phyloP scores from a whole-genome alignment of 1,284 basidiomycete species.

The Irpex sp. region DNA sequence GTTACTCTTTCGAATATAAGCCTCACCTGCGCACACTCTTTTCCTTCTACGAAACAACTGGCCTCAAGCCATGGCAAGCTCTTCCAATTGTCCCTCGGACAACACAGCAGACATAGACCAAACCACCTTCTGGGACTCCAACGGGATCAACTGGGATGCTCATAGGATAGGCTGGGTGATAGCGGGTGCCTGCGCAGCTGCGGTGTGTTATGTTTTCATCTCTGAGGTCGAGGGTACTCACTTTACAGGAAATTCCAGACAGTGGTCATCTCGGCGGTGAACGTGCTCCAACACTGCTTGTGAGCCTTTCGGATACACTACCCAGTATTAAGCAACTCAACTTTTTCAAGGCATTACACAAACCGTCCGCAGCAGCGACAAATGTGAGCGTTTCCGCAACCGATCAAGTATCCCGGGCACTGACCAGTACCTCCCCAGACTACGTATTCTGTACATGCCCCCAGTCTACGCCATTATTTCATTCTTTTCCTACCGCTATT shows the following conservation, averaged over 20 bases:
- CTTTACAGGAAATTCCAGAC: constrained; percentile 39
- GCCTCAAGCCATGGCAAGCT: constrained; percentile 6
- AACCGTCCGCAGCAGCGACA: constrained; percentile 70
- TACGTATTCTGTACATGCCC: constrained; percentile 80
- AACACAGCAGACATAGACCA: constrained; percentile 54
- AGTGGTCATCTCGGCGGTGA: constrained; percentile 51
- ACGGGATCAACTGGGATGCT: constrained; percentile 51
- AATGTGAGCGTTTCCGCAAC: constrained; percentile 45
- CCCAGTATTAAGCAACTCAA: not conserved
- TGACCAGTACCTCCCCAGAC: constrained; percentile 30
- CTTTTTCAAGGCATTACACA: constrained; percentile 52
- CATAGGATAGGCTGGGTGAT: constrained; percentile 76
- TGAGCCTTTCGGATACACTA: constrained; percentile 28
- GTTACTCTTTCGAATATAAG: not conserved
- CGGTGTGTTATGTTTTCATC: constrained; percentile 43
- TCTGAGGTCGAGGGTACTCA: not conserved
- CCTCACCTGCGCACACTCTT: not conserved
- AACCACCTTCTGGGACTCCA: constrained; percentile 53
- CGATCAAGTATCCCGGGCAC: not conserved
- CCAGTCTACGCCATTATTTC: constrained; percentile 81
- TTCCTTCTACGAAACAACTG: not conserved
- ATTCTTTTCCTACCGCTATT: constrained; percentile 85
- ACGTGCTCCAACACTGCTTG: constrained; percentile 59
- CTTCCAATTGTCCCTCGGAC: constrained; percentile 43
- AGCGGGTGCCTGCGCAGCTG: constrained; percentile 56